Percentiles rank a stretch among this genome's conserved stretches.
phyloP scores from a whole-genome alignment of 768 basidiomycete genomes.

The Suillus paluster region DNA sequence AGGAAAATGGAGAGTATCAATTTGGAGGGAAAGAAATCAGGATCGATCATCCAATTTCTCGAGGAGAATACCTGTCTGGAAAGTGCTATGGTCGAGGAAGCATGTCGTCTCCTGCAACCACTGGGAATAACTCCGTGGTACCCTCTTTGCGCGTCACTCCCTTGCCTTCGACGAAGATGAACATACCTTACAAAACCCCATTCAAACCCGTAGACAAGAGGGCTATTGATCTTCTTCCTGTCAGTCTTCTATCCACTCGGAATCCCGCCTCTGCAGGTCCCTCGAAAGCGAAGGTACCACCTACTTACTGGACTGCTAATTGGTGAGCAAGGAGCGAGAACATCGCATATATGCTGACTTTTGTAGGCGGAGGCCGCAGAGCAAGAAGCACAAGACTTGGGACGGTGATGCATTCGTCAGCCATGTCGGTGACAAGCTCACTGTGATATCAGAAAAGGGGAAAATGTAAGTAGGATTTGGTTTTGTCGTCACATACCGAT shows the following conservation, averaged over 20 bases:
- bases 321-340: slow-evolving; percentile 49
- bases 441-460: slow-evolving; percentile 71
- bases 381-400: slow-evolving; percentile 86
- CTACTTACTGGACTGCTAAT: slow-evolving; percentile 67
- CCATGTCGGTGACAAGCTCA: slow-evolving; percentile 51
- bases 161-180: slow-evolving; percentile 32
- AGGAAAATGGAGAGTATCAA: slow-evolving; percentile 41
- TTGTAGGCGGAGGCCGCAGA: slow-evolving; percentile 70
- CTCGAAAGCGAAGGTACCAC: slow-evolving; percentile 17
- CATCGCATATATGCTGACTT: slow-evolving; percentile 9
- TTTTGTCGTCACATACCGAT: background rate
- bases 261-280: slow-evolving; percentile 6
- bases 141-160: slow-evolving; percentile 19
- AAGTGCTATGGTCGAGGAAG: slow-evolving; percentile 57
- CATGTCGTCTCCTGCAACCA: slow-evolving; percentile 22
- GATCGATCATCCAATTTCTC: slow-evolving; percentile 61
- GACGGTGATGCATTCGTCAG: slow-evolving; percentile 77
- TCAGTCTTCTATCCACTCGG: slow-evolving; percentile 36
- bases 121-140: slow-evolving; percentile 31
- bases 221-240: slow-evolving; percentile 45
- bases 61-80: slow-evolving; percentile 64
- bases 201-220: slow-evolving; percentile 23
- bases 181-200: slow-evolving; percentile 26
- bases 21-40: slow-evolving; percentile 65
- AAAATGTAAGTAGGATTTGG: slow-evolving; percentile 54